Conservation (phyloP, 139 green algal species). For the Gonium pectorale region DNA sequence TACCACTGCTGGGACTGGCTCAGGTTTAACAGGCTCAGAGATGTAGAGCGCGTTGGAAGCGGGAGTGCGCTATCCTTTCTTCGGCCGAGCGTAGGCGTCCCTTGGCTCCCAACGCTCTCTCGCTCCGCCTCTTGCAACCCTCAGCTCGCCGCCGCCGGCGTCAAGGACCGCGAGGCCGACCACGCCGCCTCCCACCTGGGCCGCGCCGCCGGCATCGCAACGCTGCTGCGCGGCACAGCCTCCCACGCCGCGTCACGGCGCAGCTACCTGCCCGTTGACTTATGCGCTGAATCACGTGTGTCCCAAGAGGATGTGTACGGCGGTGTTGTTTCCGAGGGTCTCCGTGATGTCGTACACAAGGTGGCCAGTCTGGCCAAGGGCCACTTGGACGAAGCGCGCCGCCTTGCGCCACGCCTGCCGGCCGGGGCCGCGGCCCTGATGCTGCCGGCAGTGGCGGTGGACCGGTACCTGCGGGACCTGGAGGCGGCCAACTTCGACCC, state of each 20-base stretch:
- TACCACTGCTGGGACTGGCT: too few species aligned
- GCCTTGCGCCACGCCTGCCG: constrained; percentile 54
- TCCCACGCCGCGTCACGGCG: constrained; percentile 64
- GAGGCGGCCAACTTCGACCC: constrained; percentile 75
- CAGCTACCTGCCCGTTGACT: constrained; percentile 64
- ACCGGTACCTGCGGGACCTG: constrained; percentile 74
- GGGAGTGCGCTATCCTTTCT: too few species aligned
- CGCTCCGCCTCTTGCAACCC: too few species aligned
- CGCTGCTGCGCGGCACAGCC: constrained; percentile 72
- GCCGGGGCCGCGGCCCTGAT: constrained; percentile 56
- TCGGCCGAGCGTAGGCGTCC: too few species aligned
- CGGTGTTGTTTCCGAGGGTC: constrained; percentile 47
- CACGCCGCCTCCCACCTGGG: constrained; percentile 84
- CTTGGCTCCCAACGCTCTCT: too few species aligned
- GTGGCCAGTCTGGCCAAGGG: constrained; percentile 72
- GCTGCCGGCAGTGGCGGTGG: constrained; percentile 63
- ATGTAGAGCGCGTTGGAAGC: too few species aligned
- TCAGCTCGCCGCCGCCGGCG: constrained; percentile 57
- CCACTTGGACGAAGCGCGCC: constrained; percentile 77
- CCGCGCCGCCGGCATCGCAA: constrained; percentile 78
- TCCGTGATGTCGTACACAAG: constrained; percentile 69
- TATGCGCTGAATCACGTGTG: constrained; percentile 36
- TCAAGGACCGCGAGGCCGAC: constrained; percentile 70
- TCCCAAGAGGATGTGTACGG: constrained; percentile 60
- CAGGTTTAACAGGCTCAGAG: too few species aligned